A percentile compares a stretch with the other conserved stretches of the same genome.
These are phyloP conservation scores for Gossypium trilobum DNA, from an alignment of 441 rosid species.

Conservation along the genomic window DNA sequence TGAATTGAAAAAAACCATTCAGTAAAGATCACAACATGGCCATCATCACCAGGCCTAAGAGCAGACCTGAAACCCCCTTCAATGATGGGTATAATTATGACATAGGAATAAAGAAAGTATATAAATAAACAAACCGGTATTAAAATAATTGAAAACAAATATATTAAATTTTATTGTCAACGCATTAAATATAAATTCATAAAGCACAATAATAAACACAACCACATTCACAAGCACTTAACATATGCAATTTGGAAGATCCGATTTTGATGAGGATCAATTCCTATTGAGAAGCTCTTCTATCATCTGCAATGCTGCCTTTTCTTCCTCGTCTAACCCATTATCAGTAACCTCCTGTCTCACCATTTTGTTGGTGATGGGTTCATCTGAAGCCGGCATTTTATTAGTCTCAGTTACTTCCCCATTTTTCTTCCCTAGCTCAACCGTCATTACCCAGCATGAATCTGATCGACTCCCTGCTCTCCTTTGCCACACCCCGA, in stretches of 20 bases:
- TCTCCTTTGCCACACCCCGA: conserved; percentile 85
- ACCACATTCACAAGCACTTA: neutral
- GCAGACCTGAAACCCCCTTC: conserved; percentile 60
- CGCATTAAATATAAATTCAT: too few species aligned
- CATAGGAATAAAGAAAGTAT: conserved; percentile 19
- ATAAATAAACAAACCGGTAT: neutral
- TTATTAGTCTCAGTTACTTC: neutral
- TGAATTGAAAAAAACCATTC: conserved; percentile 54
- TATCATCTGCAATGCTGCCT: conserved; percentile 72
- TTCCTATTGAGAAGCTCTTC: conserved; percentile 70
- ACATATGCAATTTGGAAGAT: neutral
- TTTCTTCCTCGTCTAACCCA: conserved; percentile 49
- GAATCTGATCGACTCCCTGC: conserved; percentile 58
- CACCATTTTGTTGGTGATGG: neutral
- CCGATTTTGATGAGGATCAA: conserved; percentile 11
- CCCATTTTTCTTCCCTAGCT: conserved; percentile 34
- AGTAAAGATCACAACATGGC: conserved; percentile 45
- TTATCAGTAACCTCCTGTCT: conserved; percentile 21
- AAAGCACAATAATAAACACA: neutral
- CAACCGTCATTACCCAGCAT: conserved; percentile 73
- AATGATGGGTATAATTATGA: conserved; percentile 47
- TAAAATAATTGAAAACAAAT: neutral
- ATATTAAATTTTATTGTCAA: neutral
- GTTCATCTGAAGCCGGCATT: neutral
- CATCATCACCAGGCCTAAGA: conserved; percentile 55